Evolutionary conservation across 2,329 filamentous ascomycete species (phyloP), one percentile per base, ranked within the genome.

Genomic region (Aspergillus sp.): DNA sequence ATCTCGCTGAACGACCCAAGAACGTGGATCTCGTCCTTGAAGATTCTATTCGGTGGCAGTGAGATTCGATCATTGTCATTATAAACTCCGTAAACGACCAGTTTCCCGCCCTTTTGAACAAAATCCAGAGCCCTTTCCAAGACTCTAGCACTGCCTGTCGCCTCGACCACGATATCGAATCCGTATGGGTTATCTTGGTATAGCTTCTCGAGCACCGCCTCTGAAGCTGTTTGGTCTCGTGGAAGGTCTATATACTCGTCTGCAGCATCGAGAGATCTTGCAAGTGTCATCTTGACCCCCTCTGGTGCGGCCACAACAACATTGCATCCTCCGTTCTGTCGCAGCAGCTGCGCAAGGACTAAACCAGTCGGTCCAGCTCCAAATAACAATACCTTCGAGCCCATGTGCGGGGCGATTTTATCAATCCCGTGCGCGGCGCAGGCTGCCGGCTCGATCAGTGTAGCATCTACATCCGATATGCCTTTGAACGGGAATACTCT

Each of bases 1-100:
- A 87, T 88, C 74, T 90, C 88, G 49, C 85, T 89, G 77, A 90
- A 91, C 53, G 84, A 88, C 23, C 88, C 87, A 54, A 90, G 77
- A 63, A 91, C 89, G 64, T 87, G 90, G 65, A 91, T 88, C 73
- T 90, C 88, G 62, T 83, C 79, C 82, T 80, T 69, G 84, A 75
- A 90, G 67, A 91, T 90, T 78, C 88, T 88, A 70, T 82, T 81
- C 15, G 88, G 88, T 4, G 86, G 79, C 86, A 87, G 89, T 3
- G 82, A 80, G 33, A 91, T 87, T 51, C 82, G 82, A 55, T 84
- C 87, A 25, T 82, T 74, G 62, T 79, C 83, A 62, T 82, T 77
- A 70, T 90, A 91, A 27, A 91, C 88, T 50, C 86, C 88, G 63
- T 90, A 90, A 59, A 89, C 86, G 41, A 90, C 85, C 33, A 90